Conservation (phyloP, 345 rosid species). For the Erodium maritimum region DNA sequence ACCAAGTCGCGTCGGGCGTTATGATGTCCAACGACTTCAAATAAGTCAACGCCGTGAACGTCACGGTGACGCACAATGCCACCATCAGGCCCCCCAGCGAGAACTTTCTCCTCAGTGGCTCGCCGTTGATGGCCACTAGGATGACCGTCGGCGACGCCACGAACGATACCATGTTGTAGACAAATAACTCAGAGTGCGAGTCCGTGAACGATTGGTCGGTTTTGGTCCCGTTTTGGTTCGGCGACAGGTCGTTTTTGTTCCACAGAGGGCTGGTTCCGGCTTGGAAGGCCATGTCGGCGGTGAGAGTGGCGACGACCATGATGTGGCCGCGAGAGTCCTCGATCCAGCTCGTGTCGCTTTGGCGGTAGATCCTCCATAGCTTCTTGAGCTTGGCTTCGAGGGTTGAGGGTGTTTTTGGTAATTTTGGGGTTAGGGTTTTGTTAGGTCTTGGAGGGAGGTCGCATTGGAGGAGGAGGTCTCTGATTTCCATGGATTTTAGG, state of each 20-base stretch:
- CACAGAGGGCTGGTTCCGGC: not conserved
- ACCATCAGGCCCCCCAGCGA: not conserved
- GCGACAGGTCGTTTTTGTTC: not conserved
- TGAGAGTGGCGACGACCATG: conserved; percentile 2
- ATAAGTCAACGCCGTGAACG: not conserved
- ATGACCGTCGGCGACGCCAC: not conserved
- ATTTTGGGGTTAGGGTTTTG: too few relatives aligned
- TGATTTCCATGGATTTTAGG: too few relatives aligned
- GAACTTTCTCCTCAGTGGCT: not conserved
- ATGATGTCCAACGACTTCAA: not conserved
- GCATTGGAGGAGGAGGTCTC: too few relatives aligned
- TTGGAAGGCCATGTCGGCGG: conserved; percentile 1
- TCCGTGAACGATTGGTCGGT: not conserved
- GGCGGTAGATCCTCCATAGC: too few relatives aligned
- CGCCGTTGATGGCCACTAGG: not conserved
- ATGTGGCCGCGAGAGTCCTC: not conserved
- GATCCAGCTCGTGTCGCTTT: not conserved
- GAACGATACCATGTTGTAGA: not conserved
- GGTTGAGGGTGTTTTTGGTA: too few relatives aligned
- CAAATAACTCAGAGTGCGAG: not conserved
- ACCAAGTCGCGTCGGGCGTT: not conserved
- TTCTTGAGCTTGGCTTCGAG: too few relatives aligned
- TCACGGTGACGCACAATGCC: not conserved
- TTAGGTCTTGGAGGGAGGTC: too few relatives aligned
- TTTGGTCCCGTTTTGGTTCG: not conserved